Conservation (phyloP, 2,329 filamentous ascomycete species). For the Cercospora citrullina region DNA sequence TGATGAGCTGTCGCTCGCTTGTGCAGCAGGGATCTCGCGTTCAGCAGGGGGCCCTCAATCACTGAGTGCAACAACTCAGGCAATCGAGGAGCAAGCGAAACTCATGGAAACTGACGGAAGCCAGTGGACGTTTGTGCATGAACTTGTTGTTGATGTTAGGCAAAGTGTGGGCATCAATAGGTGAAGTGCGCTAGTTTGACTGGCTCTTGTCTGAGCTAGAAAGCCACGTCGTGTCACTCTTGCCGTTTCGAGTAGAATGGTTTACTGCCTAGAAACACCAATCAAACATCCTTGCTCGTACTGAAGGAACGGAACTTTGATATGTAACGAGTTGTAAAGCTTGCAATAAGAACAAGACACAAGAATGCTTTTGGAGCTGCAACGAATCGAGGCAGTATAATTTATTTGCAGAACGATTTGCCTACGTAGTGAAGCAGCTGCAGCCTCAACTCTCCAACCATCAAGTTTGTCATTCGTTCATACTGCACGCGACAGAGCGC, state of each 20-base stretch:
- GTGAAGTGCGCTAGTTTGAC: not conserved
- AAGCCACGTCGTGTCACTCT: not conserved
- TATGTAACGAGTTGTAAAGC: too few species aligned
- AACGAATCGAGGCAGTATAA: too few species aligned
- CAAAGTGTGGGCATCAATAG: not conserved
- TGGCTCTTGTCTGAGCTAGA: not conserved
- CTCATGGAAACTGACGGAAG: not conserved
- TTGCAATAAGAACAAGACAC: too few species aligned
- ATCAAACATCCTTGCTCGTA: not conserved
- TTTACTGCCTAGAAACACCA: not conserved
- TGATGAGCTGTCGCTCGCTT: slow-evolving; percentile 1
- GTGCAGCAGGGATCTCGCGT: slow-evolving; percentile 3
- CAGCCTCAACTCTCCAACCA: too few species aligned
- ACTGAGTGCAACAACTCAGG: not conserved
- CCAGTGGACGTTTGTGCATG: not conserved
- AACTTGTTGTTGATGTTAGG: not conserved
- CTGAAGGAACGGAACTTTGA: not conserved
- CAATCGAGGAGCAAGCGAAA: not conserved
- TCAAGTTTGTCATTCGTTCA: too few species aligned
- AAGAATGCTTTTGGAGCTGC: too few species aligned
- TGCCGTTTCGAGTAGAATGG: not conserved
- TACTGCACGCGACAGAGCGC: too few species aligned
- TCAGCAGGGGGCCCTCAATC: not conserved
- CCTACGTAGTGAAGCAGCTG: too few species aligned
- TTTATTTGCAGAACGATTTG: too few species aligned